phyloP scores from a whole-genome alignment of 176 grass and related monocot species.

The Bonia amplexicaulis region DNA sequence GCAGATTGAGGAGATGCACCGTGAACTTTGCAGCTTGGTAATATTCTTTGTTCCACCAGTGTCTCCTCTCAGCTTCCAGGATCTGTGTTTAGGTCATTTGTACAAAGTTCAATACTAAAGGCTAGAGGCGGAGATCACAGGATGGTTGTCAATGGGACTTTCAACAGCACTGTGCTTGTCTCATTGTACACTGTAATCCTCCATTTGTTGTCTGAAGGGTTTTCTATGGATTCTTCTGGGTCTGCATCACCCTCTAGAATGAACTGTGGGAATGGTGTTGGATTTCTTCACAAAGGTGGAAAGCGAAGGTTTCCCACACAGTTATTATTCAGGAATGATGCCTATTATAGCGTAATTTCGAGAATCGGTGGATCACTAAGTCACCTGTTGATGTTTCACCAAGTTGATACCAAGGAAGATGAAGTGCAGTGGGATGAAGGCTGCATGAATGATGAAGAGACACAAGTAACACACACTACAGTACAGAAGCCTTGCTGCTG shows the following conservation, averaged over 20 bases:
- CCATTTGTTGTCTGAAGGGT: conserved; percentile 75
- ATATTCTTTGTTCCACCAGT: conserved; percentile 63
- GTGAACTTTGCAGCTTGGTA: conserved; percentile 63
- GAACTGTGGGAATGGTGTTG: conserved; percentile 41
- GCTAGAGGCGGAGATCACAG: conserved; percentile 59
- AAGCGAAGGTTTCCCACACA: conserved; percentile 59
- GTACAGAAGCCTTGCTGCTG: conserved; percentile 75
- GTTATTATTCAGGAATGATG: conserved; percentile 54
- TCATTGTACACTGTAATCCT: conserved; percentile 80
- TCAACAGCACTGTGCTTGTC: conserved; percentile 55
- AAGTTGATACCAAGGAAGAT: conserved; percentile 42
- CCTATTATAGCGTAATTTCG: conserved; percentile 48
- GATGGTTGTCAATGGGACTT: conserved; percentile 38
- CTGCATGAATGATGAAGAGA: conserved; percentile 60
- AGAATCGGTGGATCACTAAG: conserved; percentile 64
- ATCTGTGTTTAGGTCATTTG: conserved; percentile 65
- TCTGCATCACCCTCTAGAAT: conserved; percentile 41
- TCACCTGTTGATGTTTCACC: conserved; percentile 50
- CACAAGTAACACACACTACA: conserved; percentile 60
- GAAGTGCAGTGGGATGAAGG: conserved; percentile 79
- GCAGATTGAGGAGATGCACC: conserved; percentile 85
- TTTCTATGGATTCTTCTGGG: conserved; percentile 45
- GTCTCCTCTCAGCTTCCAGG: conserved; percentile 44
- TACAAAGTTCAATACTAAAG: conserved; percentile 58
- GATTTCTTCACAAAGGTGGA: conserved; percentile 81